phyloP scores from a whole-genome alignment of 176 grass and related monocot genomes.

The Guadua angustifolia region DNA sequence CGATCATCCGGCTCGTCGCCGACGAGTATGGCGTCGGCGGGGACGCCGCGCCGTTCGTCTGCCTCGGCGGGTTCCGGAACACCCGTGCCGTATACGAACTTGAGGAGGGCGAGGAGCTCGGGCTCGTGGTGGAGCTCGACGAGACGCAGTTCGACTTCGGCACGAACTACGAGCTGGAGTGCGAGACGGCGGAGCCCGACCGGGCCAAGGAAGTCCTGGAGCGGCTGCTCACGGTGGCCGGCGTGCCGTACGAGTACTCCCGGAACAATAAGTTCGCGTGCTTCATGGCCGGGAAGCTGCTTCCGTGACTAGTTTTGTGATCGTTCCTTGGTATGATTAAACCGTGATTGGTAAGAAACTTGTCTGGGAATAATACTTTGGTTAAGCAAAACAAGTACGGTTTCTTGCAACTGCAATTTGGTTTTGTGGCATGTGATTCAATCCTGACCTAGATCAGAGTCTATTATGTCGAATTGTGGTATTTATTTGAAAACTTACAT shows the following conservation, averaged over 20 bases:
- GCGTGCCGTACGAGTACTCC: constrained; percentile 66
- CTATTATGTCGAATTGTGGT: neutral
- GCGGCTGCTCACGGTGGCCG: constrained; percentile 59
- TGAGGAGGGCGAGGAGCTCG: constrained; percentile 44
- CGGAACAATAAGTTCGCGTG: constrained; percentile 73
- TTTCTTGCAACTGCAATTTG: neutral
- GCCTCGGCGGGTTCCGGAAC: constrained; percentile 87
- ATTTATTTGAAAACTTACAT: neutral
- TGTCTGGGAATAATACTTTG: no score
- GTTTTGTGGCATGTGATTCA: neutral
- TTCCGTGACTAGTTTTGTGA: constrained; percentile 50
- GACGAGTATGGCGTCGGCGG: constrained; percentile 59
- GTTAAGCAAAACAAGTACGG: neutral
- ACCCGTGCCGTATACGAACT: constrained; percentile 70
- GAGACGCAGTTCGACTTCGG: constrained; percentile 82
- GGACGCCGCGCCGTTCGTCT: constrained; percentile 50
- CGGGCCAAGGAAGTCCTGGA: constrained; percentile 63
- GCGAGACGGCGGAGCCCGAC: constrained; percentile 74
- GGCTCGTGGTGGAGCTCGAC: constrained; percentile 73
- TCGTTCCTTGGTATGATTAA: neutral
- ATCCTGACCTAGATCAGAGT: neutral
- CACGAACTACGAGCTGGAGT: constrained; percentile 79
- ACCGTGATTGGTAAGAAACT: neutral
- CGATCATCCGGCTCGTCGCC: constrained; percentile 67
- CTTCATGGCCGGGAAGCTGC: constrained; percentile 80